Conservation (phyloP, 768 basidiomycete species). For the Lentinula sp. region DNA sequence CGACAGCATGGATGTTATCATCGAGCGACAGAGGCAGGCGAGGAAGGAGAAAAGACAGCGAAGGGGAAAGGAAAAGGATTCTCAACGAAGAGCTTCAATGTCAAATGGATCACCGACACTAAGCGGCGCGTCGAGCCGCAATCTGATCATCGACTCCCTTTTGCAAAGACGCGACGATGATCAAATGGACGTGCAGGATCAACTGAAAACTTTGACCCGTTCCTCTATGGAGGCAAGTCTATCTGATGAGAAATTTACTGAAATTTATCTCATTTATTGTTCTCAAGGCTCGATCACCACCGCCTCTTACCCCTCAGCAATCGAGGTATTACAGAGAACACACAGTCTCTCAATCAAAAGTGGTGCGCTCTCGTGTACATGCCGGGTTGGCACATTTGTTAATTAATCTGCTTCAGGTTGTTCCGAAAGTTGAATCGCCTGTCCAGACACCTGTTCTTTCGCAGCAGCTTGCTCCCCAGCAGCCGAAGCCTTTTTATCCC, state of each 20-base stretch:
- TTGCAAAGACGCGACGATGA: constrained; percentile 53
- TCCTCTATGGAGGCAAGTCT: constrained; percentile 34
- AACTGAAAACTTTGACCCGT: constrained; percentile 22
- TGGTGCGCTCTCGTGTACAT: constrained; percentile 25
- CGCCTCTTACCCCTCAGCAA: constrained; percentile 54
- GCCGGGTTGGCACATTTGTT: neutral
- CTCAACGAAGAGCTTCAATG: constrained; percentile 21
- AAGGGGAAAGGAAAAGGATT: constrained; percentile 43
- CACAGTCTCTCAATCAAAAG: constrained; percentile 23
- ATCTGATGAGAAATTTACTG: constrained; percentile 17
- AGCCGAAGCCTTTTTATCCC: constrained; percentile 18
- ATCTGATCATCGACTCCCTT: constrained; percentile 41
- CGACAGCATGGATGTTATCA: constrained; percentile 73
- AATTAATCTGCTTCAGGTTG: neutral
- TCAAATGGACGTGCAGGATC: constrained; percentile 27
- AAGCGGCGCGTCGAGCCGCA: constrained; percentile 39
- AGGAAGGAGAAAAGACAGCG: constrained; percentile 46
- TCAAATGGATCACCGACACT: constrained; percentile 44
- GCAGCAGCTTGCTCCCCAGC: constrained; percentile 20
- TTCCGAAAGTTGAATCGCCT: constrained; percentile 38
- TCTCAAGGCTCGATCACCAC: constrained; percentile 23
- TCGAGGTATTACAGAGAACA: constrained; percentile 59
- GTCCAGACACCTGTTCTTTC: constrained; percentile 29
- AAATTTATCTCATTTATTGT: constrained; percentile 11
- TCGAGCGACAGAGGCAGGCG: constrained; percentile 63